These are phyloP conservation scores for Hanseniaspora sp. DNA, from an alignment of 1,139 yeast genomes.

Conservation along the genomic window DNA sequence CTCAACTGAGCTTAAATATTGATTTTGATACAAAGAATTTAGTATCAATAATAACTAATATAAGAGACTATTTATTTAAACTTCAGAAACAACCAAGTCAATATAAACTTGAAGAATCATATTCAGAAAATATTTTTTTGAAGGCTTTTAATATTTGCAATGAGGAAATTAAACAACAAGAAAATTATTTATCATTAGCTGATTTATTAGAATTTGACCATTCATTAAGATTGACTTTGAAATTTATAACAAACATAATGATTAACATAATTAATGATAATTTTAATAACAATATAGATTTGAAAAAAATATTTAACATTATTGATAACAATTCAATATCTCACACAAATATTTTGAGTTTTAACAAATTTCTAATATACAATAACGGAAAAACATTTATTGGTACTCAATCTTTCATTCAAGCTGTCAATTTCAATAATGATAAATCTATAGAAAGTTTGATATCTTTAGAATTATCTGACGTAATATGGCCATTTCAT, in stretches of 20 bases:
- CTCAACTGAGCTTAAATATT: not conserved
- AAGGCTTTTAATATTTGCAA: not conserved
- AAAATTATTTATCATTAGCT: not conserved
- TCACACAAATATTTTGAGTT: not conserved
- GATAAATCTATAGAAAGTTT: not conserved
- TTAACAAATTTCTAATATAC: not conserved
- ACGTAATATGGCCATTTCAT: not conserved
- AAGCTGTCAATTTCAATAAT: not conserved
- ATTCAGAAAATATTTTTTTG: not conserved
- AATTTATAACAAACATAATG: conserved; percentile 6
- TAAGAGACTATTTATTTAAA: conserved; percentile 3
- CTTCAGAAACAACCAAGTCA: not conserved
- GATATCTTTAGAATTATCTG: conserved; percentile 1
- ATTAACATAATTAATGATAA: not conserved
- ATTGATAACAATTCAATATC: not conserved
- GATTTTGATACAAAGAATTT: not conserved
- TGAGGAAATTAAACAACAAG: not conserved
- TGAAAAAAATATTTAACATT: conserved; percentile 2
- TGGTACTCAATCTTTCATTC: not conserved
- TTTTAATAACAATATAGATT: not conserved
- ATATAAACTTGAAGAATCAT: not conserved
- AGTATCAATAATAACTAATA: not conserved
- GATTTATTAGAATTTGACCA: conserved; percentile 11
- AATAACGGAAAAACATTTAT: not conserved
- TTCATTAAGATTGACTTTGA: not conserved